Percentiles rank a stretch among this genome's conserved stretches.
Evolutionary conservation across 73 alveolate species (phyloP).

Genomic region (Diophrys appendiculata): DNA sequence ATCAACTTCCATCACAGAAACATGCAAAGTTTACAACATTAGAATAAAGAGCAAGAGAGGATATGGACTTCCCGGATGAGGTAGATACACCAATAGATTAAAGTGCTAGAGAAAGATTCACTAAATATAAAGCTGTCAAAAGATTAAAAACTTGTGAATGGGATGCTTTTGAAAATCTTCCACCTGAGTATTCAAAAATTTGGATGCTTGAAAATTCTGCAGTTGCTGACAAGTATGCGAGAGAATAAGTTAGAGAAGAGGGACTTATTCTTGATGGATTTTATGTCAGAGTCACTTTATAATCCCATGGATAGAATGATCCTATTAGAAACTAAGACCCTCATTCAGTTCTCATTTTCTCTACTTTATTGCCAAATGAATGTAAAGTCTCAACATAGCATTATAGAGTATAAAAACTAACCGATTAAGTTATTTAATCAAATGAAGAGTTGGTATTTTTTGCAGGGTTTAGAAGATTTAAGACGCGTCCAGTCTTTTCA

Average conservation of each 20-base stretch:
- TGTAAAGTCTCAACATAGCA: slow-evolving; percentile 93
- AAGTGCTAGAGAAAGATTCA: slow-evolving; percentile 83
- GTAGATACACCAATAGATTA: slow-evolving; percentile 91
- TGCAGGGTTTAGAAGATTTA: slow-evolving; percentile 95
- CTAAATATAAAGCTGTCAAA: slow-evolving; percentile 94
- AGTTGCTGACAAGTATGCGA: slow-evolving; percentile 64
- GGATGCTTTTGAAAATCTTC: slow-evolving; percentile 98
- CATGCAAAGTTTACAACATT: slow-evolving; percentile 82
- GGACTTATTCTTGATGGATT: slow-evolving; percentile 83
- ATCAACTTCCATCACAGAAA: slow-evolving; percentile 65
- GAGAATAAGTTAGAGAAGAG: slow-evolving; percentile 62
- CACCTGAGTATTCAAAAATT: slow-evolving; percentile 87
- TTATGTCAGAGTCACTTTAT: slow-evolving; percentile 65
- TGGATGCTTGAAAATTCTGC: slow-evolving; percentile 78
- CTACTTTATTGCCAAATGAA: slow-evolving; percentile 95
- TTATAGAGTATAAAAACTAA: slow-evolving; percentile 77
- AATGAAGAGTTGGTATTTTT: slow-evolving; percentile 80
- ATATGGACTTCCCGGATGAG: slow-evolving; percentile 95
- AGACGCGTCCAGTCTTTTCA: slow-evolving; percentile 84
- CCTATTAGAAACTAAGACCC: slow-evolving; percentile 6
- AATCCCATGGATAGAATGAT: slow-evolving; percentile 1
- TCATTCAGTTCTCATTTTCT: slow-evolving; percentile 65
- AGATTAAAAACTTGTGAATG: slow-evolving; percentile 95
- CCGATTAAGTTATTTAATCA: slow-evolving; percentile 73
- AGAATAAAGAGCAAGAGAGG: slow-evolving; percentile 85